Evolutionary conservation across 306 rosid species (phyloP).

Genomic region (Malus sieversii): DNA sequence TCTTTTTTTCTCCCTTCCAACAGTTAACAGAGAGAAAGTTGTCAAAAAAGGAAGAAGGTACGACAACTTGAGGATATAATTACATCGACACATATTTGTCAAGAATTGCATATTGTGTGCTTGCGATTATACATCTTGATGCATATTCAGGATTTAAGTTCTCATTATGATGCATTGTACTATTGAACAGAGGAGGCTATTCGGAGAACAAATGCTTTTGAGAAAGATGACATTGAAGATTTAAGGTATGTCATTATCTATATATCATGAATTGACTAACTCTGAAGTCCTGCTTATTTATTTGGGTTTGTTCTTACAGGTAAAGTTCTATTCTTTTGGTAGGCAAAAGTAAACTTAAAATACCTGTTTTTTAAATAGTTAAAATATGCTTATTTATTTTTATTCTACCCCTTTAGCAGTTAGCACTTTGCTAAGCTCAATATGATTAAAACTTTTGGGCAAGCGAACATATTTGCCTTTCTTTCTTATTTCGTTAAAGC

Average conservation of each 20-base stretch:
- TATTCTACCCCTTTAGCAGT: neutral
- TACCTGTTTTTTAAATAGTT: neutral
- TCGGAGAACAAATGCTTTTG: slow-evolving; percentile 64
- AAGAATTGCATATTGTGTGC: neutral
- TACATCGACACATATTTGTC: neutral
- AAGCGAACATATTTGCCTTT: neutral
- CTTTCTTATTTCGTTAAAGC: neutral
- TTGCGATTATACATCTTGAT: neutral
- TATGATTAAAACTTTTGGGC: neutral
- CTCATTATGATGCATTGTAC: slow-evolving; percentile 28
- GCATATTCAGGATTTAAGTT: slow-evolving; percentile 15
- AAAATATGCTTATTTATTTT: neutral
- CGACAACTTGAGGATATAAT: neutral
- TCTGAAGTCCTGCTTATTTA: neutral
- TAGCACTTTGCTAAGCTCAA: neutral
- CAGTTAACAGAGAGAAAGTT: slow-evolving; percentile 72
- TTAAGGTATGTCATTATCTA: slow-evolving; percentile 53
- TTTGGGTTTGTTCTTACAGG: neutral
- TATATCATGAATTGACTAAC: neutral
- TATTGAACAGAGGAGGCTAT: slow-evolving; percentile 66
- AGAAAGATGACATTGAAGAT: slow-evolving; percentile 35
- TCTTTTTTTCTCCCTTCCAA: neutral
- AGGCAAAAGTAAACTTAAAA: neutral
- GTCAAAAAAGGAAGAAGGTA: slow-evolving; percentile 80
- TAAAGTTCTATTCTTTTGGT: neutral